Percentiles rank a stretch among this genome's conserved stretches.
Conservation (phyloP, 1,284 basidiomycete species). For the Testicularia cyperi region DNA sequence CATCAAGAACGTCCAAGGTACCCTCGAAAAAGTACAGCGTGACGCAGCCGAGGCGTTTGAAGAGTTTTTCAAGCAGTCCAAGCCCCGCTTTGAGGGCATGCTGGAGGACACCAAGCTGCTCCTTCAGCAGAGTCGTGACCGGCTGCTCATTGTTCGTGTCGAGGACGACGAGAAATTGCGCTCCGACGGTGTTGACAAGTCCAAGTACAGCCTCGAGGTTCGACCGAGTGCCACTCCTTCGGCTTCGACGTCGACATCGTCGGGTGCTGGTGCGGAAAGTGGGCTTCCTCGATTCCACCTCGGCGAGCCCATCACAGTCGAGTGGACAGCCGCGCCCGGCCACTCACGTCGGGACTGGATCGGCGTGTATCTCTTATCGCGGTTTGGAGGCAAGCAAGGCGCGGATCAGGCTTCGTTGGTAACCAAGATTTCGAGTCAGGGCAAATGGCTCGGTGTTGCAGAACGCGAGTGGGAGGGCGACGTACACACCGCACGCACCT, state of each 20-base stretch:
- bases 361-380: constrained; percentile 70
- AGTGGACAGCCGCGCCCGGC: constrained; percentile 81
- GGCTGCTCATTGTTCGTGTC: constrained; percentile 56
- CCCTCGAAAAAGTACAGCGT: constrained; percentile 89
- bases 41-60: constrained; percentile 87
- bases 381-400: constrained; percentile 26
- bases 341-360: constrained; percentile 98
- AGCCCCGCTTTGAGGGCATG: constrained; percentile 55
- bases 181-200: constrained; percentile 30
- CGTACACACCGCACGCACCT: constrained; percentile 57
- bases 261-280: not conserved
- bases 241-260: not conserved
- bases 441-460: constrained; percentile 89
- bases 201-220: constrained; percentile 28
- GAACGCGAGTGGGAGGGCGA: constrained; percentile 92
- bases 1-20: constrained; percentile 84
- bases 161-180: constrained; percentile 36
- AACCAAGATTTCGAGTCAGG: constrained; percentile 81
- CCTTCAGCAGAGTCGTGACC: constrained; percentile 84
- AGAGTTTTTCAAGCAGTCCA: constrained; percentile 76
- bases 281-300: constrained; percentile 86
- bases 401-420: constrained; percentile 30
- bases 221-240: not conserved
- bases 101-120: constrained; percentile 88
- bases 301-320: constrained; percentile 81